Percentiles rank a stretch among this genome's conserved stretches.
phyloP scores from a whole-genome alignment of 2,329 filamentous ascomycete species.

The Pseudogymnoascus sp. region DNA sequence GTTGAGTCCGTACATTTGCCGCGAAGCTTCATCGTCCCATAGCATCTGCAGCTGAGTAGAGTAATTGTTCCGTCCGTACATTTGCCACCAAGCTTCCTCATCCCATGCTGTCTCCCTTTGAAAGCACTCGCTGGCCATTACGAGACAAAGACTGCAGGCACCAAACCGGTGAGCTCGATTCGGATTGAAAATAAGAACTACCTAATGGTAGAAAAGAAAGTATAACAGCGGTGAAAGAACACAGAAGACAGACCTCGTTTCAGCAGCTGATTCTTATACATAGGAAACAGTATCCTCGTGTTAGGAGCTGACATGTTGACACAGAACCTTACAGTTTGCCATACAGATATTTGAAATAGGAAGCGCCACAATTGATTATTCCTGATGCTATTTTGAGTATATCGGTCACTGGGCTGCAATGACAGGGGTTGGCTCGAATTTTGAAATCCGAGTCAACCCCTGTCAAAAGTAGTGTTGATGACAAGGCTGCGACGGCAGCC shows the following conservation, averaged over 20 bases:
- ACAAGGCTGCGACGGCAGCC: neutral
- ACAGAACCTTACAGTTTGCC: neutral
- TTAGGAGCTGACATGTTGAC: neutral
- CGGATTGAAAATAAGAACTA: neutral
- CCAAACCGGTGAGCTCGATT: neutral
- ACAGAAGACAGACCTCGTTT: neutral
- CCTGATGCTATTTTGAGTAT: neutral
- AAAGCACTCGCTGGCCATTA: neutral
- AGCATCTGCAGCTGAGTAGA: neutral
- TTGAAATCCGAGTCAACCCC: neutral
- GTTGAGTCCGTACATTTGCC: no score
- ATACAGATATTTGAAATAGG: neutral
- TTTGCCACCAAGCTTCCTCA: neutral
- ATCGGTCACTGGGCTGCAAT: neutral
- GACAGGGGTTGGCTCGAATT: neutral
- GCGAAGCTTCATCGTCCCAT: neutral
- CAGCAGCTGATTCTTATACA: neutral
- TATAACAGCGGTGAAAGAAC: neutral
- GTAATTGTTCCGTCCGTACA: neutral
- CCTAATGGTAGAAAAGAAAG: neutral
- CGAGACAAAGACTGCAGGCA: neutral
- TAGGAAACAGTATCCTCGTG: neutral
- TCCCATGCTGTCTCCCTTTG: neutral
- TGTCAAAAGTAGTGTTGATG: neutral
- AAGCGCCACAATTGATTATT: neutral